Percentiles rank a stretch among this genome's conserved stretches.
Conservation (phyloP, 495 filamentous ascomycete genomes). For the Bryoglossum gracile region DNA sequence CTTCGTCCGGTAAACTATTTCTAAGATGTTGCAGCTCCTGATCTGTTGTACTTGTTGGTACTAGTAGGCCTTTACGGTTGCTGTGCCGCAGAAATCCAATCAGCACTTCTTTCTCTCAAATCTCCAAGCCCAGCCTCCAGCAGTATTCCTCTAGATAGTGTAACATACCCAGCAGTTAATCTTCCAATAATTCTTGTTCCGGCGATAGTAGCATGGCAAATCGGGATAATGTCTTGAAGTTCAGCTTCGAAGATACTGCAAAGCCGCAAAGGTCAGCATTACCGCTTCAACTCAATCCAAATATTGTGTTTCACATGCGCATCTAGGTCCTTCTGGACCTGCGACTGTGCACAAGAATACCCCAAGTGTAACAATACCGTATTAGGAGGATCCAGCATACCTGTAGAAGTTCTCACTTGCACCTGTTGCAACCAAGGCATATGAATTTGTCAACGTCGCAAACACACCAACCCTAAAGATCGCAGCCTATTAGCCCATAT, state of each 20-base stretch:
- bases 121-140: too few relatives aligned
- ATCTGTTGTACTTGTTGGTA: conserved; percentile 92
- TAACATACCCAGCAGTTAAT: conserved; percentile 84
- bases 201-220: conserved; percentile 95
- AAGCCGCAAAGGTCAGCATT: too few relatives aligned
- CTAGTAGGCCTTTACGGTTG: conserved; percentile 92
- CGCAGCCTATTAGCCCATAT: neutral
- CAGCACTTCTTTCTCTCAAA: neutral
- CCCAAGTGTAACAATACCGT: too few relatives aligned
- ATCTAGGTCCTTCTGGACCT: too few relatives aligned
- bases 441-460: conserved; percentile 90
- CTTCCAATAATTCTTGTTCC: conserved; percentile 93
- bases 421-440: conserved; percentile 85
- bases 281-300: too few relatives aligned
- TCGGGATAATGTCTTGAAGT: conserved; percentile 93
- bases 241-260: conserved; percentile 86
- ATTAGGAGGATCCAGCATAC: too few relatives aligned
- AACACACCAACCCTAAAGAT: conserved; percentile 83
- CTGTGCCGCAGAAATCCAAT: conserved; percentile 34
- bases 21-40: conserved; percentile 96
- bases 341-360: too few relatives aligned
- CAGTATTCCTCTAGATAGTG: too few relatives aligned
- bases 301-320: too few relatives aligned
- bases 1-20: conserved; percentile 81
- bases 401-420: conserved; percentile 98